Base-by-base conservation (phyloP, 75 land plant species). In the Adiantum capillusveneris region DNA sequence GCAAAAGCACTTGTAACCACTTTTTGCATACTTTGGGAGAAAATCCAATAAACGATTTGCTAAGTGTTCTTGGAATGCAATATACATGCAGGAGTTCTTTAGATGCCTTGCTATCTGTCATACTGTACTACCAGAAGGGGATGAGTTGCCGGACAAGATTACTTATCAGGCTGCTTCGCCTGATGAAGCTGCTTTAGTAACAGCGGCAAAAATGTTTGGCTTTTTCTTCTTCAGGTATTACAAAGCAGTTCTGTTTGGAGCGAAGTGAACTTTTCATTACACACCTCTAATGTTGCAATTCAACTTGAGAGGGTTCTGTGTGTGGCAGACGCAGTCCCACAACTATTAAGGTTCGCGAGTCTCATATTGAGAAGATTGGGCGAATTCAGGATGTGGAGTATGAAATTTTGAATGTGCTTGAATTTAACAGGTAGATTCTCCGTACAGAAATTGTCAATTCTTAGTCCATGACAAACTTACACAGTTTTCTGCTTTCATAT, bases 31-130 rank as follows among this genome's bases (percentile, higher is more conserved):
- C n/a, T n/a, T n/a, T n/a, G n/a, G n/a, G n/a, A n/a, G n/a, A n/a
- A n/a, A n/a, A n/a, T n/a, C n/a, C n/a, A n/a, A n/a, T n/a, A n/a
- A n/a, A n/a, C n/a, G n/a, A n/a, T n/a, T n/a, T n/a, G n/a, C n/a
- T n/a, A n/a, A n/a, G n/a, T n/a, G n/a, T n/a, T n/a, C n/a, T n/a
- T n/a, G n/a, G n/a, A n/a, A n/a, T n/a, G n/a, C 52, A 61, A 19
- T 30, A 28, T 59, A 16, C 17, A n/a, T 74, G 53, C 71, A 94
- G 99, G 99, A 95, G 53, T 95, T 95, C 60, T 95, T 95, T 61
- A 90, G 99, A 74, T 95, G 99, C 65, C 87, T 95, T 70, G 99
- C 99, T 37, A 77, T 95, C 52, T 95, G 99, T 58, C 99, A 95
- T 64, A 95, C 99, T 60, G 99, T 95, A 37, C 87, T 95, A 53